Evolutionary conservation across 306 rosid species (phyloP), one percentile per base, ranked within the genome.

Genomic region (Cicer bijugum): DNA sequence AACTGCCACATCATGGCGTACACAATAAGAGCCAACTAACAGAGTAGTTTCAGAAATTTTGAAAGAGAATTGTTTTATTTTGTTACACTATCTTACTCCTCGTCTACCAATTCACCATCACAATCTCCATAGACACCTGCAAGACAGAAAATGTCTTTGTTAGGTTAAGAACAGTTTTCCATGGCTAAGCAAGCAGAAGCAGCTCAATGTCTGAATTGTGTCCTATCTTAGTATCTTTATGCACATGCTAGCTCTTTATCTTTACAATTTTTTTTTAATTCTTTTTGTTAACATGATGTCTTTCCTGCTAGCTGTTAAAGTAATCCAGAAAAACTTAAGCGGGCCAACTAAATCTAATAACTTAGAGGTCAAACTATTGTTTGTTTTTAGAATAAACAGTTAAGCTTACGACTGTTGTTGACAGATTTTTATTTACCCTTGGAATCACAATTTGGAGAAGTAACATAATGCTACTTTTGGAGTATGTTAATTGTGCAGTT

Each of bases 111-210:
- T 16, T 80, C 85, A 60, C 97, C 92, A 0, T 78, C 88, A 75
- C 85, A 82, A 76, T 89, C 91, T 82, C 97, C 98, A 69, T 88
- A 91, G 2, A 91, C 85, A 73, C 98, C 98, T 93, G 90, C 81
- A 16, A 81, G 43, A 78, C 59, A 57, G 59, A 35, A 50, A 80
- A 51, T 39, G 20, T 69, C 48, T 23, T 20, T 20, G 58, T 52
- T 20, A 43, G 70, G 33, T 57, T 67, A 11, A 60, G 69, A 57
- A 37, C 74, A 65, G 8, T 56, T 65, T n/a, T 57, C 8, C 33
- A 46, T 53, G 52, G 28, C 68, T 51, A 33, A 59, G 45, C 46
- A 23, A 10, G 56, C 12, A 42, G 50, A 71, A 47, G 52, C 43
- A 68, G 33, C 53, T 65, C 51, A 57, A 56, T 38, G 33, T 73